Base-by-base conservation (phyloP, 2,329 filamentous ascomycete genomes). In the Fusarium penzigii region DNA sequence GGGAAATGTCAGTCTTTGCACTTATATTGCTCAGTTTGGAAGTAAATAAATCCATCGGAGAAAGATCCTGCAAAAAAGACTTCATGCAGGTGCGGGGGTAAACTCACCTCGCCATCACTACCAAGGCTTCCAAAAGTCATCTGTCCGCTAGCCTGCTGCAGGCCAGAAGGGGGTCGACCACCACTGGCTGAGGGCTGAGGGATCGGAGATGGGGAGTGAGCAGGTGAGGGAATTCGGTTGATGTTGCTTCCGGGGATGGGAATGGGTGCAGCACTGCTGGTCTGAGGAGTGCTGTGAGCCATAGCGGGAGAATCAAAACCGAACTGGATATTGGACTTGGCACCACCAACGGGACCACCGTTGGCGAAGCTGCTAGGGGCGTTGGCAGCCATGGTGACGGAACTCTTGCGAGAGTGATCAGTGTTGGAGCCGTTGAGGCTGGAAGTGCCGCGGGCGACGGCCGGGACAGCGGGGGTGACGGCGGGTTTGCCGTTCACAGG, bases 121-220 rank as follows among this genome's bases (percentile, higher is more conserved):
- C 82, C 85, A 62, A 93, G 87, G 74, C 89, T 92, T 60, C 92
- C 92, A 77, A 96, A 97, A 47, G 90, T 83, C 71, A 87, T 86
- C 66, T 85, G 87, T 43, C 72, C 71, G 49, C 83, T 83, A 62
- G 88, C 85, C 59, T 86, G 86, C 62, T 87, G 81, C 59, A 91
- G 81, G 58, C 83, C 83, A 34, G 90, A 88, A 42, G 92, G 91
- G 63, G 92, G 92, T 66, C 91, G 90, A 63, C 92, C 91, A 67
- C 92, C 94, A 66, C 87, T 89, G 34, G 87, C 86, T 49, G 88
- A 84, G 46, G 92, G 90, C 72, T 93, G 90, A 32, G 94, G 93
- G 64, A 97, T 97, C 5, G 94, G 94, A 40, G 90, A 93, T 5
- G 94, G 94, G 42, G 93, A 97, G 62, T 89, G 87, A 44, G 89